Evolutionary conservation across 306 rosid species (phyloP).

Genomic region (Myrica gale): DNA sequence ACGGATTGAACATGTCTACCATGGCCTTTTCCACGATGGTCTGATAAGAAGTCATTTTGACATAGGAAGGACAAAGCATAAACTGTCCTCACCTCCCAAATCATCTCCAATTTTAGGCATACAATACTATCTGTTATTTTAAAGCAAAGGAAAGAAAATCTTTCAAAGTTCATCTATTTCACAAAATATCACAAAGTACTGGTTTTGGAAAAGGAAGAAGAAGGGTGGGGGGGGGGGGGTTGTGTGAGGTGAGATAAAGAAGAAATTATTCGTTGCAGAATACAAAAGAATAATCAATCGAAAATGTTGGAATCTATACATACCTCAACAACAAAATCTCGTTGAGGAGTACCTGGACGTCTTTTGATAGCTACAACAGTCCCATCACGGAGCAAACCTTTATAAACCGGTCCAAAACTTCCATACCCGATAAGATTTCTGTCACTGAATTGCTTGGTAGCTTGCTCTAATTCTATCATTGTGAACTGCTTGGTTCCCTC

Average conservation of each 20-base stretch:
- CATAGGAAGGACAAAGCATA: background rate
- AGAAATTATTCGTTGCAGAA: background rate
- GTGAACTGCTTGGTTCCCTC: slow-evolving; percentile 34
- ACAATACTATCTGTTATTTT: background rate
- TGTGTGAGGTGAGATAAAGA: background rate
- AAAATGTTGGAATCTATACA: slow-evolving; percentile 6
- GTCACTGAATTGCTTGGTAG: slow-evolving; percentile 42
- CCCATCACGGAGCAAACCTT: slow-evolving; percentile 44
- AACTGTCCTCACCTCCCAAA: background rate
- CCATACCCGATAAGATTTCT: slow-evolving; percentile 46
- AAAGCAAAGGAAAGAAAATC: background rate
- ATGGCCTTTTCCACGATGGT: background rate
- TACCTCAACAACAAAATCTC: slow-evolving; percentile 43
- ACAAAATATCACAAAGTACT: background rate
- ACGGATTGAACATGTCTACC: background rate
- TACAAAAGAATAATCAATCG: background rate
- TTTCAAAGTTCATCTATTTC: background rate
- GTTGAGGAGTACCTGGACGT: slow-evolving; percentile 38
- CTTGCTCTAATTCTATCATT: slow-evolving; percentile 41
- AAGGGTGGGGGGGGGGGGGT: background rate
- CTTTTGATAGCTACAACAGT: slow-evolving; percentile 46
- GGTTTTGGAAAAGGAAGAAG: background rate
- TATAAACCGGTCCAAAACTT: slow-evolving; percentile 49
- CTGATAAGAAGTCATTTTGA: background rate
- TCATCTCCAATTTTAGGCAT: background rate